These are phyloP conservation scores for Backusella westeae DNA, from an alignment of 192 early-diverging fungal species.

Conservation along the genomic window DNA sequence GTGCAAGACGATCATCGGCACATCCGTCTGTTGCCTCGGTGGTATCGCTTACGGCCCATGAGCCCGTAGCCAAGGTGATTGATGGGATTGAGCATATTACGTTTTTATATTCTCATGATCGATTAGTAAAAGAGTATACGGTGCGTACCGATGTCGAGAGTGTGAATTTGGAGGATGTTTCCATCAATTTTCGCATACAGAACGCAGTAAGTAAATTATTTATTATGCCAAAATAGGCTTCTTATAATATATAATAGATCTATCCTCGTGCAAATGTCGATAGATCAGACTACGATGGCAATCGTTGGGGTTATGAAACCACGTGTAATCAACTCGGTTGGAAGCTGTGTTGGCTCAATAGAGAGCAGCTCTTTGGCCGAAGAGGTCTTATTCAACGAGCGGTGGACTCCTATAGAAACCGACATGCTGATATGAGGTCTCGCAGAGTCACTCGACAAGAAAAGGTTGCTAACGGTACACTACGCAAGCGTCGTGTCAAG, in stretches of 20 bases:
- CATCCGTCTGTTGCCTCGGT: slow-evolving; percentile 28
- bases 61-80: slow-evolving; percentile 22
- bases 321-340: slow-evolving; percentile 71
- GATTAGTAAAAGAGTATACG: slow-evolving; percentile 30
- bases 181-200: slow-evolving; percentile 14
- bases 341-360: slow-evolving; percentile 69
- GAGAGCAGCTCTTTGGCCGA: slow-evolving; percentile 53
- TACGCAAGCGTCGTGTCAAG: slow-evolving; percentile 39
- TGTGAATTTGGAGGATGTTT: slow-evolving; percentile 16
- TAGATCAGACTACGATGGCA: slow-evolving; percentile 54
- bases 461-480: slow-evolving; percentile 58
- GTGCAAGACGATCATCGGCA: slow-evolving; percentile 12
- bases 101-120: slow-evolving; percentile 33
- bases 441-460: slow-evolving; percentile 69
- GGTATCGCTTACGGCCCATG: slow-evolving; percentile 30
- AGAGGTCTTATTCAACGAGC: slow-evolving; percentile 76
- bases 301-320: slow-evolving; percentile 79
- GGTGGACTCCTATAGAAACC: slow-evolving; percentile 69
- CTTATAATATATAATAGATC: slow-evolving; percentile 39
- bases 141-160: slow-evolving; percentile 29
- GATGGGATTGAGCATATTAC: slow-evolving; percentile 32
- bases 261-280: slow-evolving; percentile 67
- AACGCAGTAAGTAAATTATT: slow-evolving; percentile 28
- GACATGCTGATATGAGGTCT: slow-evolving; percentile 59
- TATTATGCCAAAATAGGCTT: not conserved